Percentiles rank a stretch among this genome's conserved stretches.
Conservation (phyloP, 1,284 basidiomycete genomes). For the Mycosarcoma maydis region DNA sequence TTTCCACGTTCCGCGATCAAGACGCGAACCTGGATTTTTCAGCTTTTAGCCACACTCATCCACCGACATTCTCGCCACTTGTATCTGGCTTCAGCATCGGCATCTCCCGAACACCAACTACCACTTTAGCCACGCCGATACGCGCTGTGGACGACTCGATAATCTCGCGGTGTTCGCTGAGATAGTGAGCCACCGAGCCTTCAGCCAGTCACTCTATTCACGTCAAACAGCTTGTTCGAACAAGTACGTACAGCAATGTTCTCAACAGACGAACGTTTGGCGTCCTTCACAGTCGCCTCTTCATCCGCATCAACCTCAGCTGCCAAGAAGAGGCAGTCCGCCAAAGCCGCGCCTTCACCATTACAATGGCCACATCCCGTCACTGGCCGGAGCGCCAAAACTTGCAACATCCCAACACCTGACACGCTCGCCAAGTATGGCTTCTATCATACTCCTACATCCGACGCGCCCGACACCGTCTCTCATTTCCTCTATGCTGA, state of each 20-base stretch:
- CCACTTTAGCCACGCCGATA: neutral
- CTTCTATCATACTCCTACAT: slow-evolving; percentile 56
- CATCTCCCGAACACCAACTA: neutral
- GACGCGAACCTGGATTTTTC: neutral
- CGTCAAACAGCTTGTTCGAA: too few relatives aligned
- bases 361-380: slow-evolving; percentile 47
- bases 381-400: slow-evolving; percentile 24
- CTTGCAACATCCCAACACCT: slow-evolving; percentile 51
- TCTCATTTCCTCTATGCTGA: slow-evolving; percentile 58
- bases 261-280: slow-evolving; percentile 41
- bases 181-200: too few relatives aligned
- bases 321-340: slow-evolving; percentile 35
- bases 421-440: slow-evolving; percentile 54
- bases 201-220: too few relatives aligned
- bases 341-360: slow-evolving; percentile 15
- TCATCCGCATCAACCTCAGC: slow-evolving; percentile 30
- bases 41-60: neutral
- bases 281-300: slow-evolving; percentile 35
- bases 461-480: slow-evolving; percentile 47
- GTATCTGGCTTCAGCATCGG: neutral
- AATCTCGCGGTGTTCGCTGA: too few relatives aligned
- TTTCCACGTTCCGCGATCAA: neutral
- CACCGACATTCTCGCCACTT: neutral
- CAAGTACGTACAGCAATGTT: too few relatives aligned
- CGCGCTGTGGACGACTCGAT: too few relatives aligned